Conservation (phyloP, 2,329 filamentous ascomycete genomes). For the Ophiocordyceps camponoti-floridani region DNA sequence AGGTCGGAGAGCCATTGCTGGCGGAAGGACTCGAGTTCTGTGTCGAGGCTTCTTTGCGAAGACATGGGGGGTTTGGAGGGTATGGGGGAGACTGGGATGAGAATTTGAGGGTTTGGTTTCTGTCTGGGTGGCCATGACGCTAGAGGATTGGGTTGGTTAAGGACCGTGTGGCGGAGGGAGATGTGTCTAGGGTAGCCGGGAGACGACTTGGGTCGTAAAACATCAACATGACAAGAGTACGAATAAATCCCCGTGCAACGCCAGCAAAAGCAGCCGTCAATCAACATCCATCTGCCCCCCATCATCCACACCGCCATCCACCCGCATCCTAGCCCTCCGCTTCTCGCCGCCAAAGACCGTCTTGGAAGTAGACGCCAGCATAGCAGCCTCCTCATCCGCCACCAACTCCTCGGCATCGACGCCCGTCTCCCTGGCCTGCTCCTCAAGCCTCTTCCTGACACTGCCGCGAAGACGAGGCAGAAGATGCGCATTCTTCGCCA, state of each 20-base stretch:
- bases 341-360: conserved; percentile 25
- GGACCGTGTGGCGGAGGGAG: too few relatives aligned
- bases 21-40: conserved; percentile 74
- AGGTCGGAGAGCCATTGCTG: conserved; percentile 76
- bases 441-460: conserved; percentile 40
- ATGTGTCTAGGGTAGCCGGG: too few relatives aligned
- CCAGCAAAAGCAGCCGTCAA: not conserved
- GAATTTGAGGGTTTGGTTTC: too few relatives aligned
- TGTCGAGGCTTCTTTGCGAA: conserved; percentile 20
- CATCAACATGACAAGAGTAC: too few relatives aligned
- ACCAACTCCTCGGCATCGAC: conserved; percentile 27
- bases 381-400: conserved; percentile 10
- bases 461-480: conserved; percentile 54
- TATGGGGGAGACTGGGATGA: too few relatives aligned
- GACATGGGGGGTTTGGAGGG: not conserved
- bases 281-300: conserved; percentile 16
- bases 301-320: conserved; percentile 17
- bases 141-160: too few relatives aligned
- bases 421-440: conserved; percentile 30
- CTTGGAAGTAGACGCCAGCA: conserved; percentile 9
- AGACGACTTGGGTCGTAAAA: too few relatives aligned
- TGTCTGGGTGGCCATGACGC: too few relatives aligned
- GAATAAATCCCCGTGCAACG: too few relatives aligned
- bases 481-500: conserved; percentile 83
- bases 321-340: conserved; percentile 18